phyloP scores from a whole-genome alignment of 176 grass and related monocot genomes.

The Tuctoria greenei region DNA sequence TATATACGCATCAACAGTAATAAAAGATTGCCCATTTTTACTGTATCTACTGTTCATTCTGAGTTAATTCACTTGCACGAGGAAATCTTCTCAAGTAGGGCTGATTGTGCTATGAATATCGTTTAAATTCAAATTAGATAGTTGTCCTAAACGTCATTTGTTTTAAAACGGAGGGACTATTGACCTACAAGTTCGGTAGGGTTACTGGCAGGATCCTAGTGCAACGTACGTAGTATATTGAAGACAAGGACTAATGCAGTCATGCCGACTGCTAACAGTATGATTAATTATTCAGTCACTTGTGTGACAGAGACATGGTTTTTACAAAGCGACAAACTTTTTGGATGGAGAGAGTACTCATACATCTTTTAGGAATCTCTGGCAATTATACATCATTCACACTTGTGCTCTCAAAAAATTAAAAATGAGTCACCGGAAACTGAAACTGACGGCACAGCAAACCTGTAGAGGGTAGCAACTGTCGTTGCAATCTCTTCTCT shows the following conservation, averaged over 20 bases:
- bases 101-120: neutral
- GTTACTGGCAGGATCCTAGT: neutral
- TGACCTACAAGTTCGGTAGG: neutral
- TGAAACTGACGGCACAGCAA: constrained; percentile 15
- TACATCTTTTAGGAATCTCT: neutral
- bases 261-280: neutral
- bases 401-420: neutral
- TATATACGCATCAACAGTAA: too few relatives aligned
- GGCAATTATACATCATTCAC: neutral
- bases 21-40: too few relatives aligned
- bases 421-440: neutral
- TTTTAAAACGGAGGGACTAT: too few relatives aligned
- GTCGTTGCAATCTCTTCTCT: neutral
- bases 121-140: too few relatives aligned
- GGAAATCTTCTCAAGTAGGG: too few relatives aligned
- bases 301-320: too few relatives aligned
- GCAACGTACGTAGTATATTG: neutral
- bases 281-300: too few relatives aligned
- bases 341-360: too few relatives aligned
- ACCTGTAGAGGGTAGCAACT: neutral
- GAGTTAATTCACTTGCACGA: neutral
- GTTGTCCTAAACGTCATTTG: too few relatives aligned
- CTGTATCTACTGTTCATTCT: neutral
- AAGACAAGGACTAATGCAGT: neutral
- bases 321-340: too few relatives aligned